These are phyloP conservation scores for Nakaseomyces kungkrabaensis DNA, from an alignment of 1,139 yeast species.

Conservation along the genomic window DNA sequence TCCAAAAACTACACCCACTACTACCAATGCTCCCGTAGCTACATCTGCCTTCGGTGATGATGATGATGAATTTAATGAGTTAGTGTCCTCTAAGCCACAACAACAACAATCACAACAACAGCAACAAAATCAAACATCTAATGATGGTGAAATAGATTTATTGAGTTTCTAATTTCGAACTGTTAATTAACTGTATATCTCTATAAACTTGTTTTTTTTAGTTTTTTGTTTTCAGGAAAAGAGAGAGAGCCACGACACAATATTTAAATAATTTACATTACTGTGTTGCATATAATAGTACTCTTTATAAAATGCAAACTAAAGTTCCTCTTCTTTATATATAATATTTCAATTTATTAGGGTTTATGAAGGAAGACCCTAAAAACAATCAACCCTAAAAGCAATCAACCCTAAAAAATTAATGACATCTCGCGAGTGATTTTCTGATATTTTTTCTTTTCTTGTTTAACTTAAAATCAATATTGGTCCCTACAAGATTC, in stretches of 20 bases:
- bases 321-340: no score
- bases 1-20: neutral
- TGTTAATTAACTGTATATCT: neutral
- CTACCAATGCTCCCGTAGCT: neutral
- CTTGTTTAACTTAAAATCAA: neutral
- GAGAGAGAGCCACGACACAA: no score
- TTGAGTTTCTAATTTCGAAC: neutral
- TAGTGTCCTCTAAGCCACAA: neutral
- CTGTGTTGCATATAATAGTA: no score
- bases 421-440: neutral
- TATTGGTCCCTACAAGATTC: neutral
- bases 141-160: conserved; percentile 2
- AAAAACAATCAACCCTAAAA: no score
- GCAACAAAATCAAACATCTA: neutral
- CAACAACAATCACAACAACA: neutral
- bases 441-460: no score
- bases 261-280: no score
- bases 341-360: no score
- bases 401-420: neutral
- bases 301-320: no score
- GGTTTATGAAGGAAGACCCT: no score
- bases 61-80: conserved; percentile 2
- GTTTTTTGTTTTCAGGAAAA: no score
- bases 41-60: neutral
- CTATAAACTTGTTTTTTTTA: neutral